Evolutionary conservation across 2,329 filamentous ascomycete species (phyloP).

Genomic region (Epicoccum sorghinum): DNA sequence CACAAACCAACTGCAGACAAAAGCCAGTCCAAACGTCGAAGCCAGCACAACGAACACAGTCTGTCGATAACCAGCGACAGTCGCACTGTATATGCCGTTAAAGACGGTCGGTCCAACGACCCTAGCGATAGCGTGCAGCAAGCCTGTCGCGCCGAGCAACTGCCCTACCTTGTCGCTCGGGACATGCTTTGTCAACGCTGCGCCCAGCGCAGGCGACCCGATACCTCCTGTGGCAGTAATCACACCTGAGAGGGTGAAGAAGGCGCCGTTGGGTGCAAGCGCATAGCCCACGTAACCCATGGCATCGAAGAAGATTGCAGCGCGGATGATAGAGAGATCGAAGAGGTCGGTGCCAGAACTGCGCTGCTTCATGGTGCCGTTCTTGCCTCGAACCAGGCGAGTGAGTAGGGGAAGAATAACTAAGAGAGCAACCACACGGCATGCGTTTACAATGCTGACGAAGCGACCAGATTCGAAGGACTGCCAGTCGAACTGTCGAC

Average conservation of each 20-base stretch:
- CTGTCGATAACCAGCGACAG: conserved; percentile 78
- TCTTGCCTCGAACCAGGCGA: conserved; percentile 70
- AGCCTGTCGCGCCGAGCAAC: conserved; percentile 84
- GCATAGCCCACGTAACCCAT: conserved; percentile 78
- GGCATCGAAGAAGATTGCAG: conserved; percentile 77
- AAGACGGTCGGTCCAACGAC: conserved; percentile 82
- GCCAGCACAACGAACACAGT: conserved; percentile 80
- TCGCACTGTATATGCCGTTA: conserved; percentile 83
- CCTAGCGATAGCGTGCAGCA: conserved; percentile 81
- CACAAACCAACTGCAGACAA: conserved; percentile 73
- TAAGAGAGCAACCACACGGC: conserved; percentile 77
- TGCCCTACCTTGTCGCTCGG: conserved; percentile 81
- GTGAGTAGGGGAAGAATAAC: conserved; percentile 77
- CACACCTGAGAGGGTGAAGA: conserved; percentile 76
- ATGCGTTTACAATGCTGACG: conserved; percentile 77
- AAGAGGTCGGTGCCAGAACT: conserved; percentile 72
- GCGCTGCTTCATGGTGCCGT: conserved; percentile 45
- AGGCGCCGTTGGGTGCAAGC: conserved; percentile 62
- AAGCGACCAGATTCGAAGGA: conserved; percentile 81
- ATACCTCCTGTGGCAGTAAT: conserved; percentile 81
- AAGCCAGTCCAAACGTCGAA: conserved; percentile 68
- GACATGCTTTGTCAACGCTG: conserved; percentile 87
- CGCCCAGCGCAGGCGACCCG: conserved; percentile 82
- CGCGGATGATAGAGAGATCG: conserved; percentile 77
- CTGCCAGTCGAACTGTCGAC: conserved; percentile 81